Percentiles rank a stretch among this genome's conserved stretches.
Evolutionary conservation across 495 filamentous ascomycete genomes (phyloP).

Genomic region (Penicillium waksmanii): DNA sequence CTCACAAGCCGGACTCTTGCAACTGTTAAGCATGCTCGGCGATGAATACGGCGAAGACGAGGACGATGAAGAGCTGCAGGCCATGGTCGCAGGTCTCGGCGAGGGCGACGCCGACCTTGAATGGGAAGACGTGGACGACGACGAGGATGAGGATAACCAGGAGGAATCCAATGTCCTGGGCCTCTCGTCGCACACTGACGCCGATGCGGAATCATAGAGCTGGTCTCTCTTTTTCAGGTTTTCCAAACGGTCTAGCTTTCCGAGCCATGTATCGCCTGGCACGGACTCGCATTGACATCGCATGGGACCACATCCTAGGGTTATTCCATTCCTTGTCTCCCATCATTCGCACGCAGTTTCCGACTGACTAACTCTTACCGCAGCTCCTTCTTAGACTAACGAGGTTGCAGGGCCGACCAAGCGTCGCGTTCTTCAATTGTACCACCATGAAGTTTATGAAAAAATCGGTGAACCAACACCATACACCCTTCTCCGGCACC

Average conservation of each 20-base stretch:
- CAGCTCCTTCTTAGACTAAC: neutral
- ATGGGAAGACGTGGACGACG: conserved; percentile 23
- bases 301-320: neutral
- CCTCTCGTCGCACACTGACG: no score
- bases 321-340: neutral
- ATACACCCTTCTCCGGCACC: neutral
- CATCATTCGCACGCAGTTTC: neutral
- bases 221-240: neutral
- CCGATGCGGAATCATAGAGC: no score
- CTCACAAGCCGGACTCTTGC: conserved; percentile 32
- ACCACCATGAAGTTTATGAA: conserved; percentile 1
- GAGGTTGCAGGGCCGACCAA: neutral
- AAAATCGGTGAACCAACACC: neutral
- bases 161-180: neutral
- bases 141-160: conserved; percentile 11
- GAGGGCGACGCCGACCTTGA: conserved; percentile 18
- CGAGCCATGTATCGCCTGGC: neutral
- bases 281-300: neutral
- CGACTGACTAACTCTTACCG: conserved; percentile 1
- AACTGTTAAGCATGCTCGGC: conserved; percentile 37
- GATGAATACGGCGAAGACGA: conserved; percentile 26
- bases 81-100: conserved; percentile 4
- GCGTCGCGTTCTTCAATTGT: conserved; percentile 4
- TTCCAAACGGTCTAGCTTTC: neutral
- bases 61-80: conserved; percentile 22